Percentiles rank a stretch among this genome's conserved stretches.
Evolutionary conservation across 139 green algal species (phyloP).

Genomic region (Coelastrella sp.): DNA sequence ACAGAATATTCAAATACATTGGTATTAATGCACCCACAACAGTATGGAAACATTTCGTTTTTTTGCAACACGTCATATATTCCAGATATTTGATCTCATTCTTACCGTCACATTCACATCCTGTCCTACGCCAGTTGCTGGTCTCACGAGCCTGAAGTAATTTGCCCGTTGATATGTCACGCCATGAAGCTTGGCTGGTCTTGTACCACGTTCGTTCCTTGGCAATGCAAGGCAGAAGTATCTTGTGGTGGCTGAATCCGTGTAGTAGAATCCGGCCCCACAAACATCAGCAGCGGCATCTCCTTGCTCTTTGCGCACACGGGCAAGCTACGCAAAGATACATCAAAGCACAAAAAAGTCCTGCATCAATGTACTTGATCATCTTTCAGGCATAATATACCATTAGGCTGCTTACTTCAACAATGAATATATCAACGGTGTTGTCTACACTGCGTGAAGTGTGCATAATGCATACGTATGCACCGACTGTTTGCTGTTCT

Average conservation of each 20-base stretch:
- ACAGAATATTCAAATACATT: too few relatives aligned
- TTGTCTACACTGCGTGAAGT: too few relatives aligned
- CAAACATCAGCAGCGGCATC: slow-evolving; percentile 39
- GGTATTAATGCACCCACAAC: too few relatives aligned
- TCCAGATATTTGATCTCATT: not conserved
- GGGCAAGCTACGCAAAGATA: slow-evolving; percentile 23
- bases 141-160: slow-evolving; percentile 54
- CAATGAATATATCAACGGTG: too few relatives aligned
- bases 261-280: slow-evolving; percentile 50
- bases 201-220: not conserved
- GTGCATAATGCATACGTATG: too few relatives aligned
- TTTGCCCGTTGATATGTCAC: not conserved
- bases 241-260: not conserved
- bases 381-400: too few relatives aligned
- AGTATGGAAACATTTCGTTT: too few relatives aligned
- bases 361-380: not conserved
- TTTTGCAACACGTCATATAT: too few relatives aligned
- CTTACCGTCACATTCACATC: not conserved
- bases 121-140: slow-evolving; percentile 25
- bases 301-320: not conserved
- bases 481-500: too few relatives aligned
- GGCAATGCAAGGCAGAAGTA: slow-evolving; percentile 50
- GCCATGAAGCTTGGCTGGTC: not conserved
- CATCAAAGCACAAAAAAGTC: not conserved
- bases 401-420: too few relatives aligned